Conservation (phyloP, 495 filamentous ascomycete genomes). For the Hypoxylon perforatum region DNA sequence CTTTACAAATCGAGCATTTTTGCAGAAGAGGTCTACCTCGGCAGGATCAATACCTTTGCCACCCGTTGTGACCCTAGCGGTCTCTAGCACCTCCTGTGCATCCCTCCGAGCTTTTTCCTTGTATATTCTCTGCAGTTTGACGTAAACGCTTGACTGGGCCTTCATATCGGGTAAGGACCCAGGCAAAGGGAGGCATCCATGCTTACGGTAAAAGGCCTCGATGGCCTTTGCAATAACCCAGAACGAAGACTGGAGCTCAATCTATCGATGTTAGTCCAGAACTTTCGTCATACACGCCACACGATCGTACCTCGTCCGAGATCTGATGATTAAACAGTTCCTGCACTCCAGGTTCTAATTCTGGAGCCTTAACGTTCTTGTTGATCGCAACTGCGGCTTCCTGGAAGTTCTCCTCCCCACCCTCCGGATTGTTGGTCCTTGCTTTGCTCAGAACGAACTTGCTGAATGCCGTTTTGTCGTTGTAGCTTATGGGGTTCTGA, state of each 20-base stretch:
- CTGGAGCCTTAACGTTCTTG: conserved; percentile 74
- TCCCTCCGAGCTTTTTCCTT: conserved; percentile 88
- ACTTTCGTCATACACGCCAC: conserved; percentile 27
- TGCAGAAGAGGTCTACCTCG: conserved; percentile 94
- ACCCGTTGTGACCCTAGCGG: conserved; percentile 68
- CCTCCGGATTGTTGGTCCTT: conserved; percentile 81
- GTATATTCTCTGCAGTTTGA: conserved; percentile 93
- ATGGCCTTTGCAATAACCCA: conserved; percentile 92
- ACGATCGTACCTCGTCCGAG: conserved; percentile 53
- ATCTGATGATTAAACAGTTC: conserved; percentile 79
- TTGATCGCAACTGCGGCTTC: conserved; percentile 89
- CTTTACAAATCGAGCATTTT: conserved; percentile 93
- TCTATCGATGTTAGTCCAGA: conserved; percentile 43
- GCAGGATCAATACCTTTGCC: conserved; percentile 70
- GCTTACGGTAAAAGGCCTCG: conserved; percentile 74
- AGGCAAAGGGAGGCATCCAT: conserved; percentile 81
- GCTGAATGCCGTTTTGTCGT: conserved; percentile 87
- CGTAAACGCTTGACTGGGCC: conserved; percentile 90
- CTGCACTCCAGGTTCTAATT: conserved; percentile 72
- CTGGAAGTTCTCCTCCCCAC: conserved; percentile 96
- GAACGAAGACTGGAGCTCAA: conserved; percentile 68
- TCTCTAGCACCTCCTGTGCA: conserved; percentile 76
- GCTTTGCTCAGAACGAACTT: conserved; percentile 72
- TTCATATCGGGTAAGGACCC: conserved; percentile 98
- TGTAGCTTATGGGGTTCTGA: conserved; percentile 75